These are phyloP conservation scores for Lentinula novae-zelandiae DNA, from an alignment of 1,284 basidiomycete species.

Conservation along the genomic window DNA sequence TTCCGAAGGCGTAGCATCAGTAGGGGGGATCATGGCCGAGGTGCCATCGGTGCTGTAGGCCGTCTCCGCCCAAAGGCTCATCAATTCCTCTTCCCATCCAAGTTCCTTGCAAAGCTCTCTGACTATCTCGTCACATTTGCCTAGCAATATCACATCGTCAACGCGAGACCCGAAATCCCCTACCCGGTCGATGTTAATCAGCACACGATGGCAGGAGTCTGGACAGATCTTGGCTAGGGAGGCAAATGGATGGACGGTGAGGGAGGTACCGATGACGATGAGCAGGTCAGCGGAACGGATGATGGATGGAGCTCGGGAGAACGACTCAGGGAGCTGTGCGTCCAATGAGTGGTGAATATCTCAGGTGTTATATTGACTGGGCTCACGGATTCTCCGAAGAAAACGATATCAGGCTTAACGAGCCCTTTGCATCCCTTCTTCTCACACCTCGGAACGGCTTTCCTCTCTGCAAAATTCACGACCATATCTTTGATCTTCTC, in stretches of 20 bases:
- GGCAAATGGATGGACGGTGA: constrained; percentile 79
- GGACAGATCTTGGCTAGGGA: constrained; percentile 52
- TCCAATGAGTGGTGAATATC: constrained; percentile 1
- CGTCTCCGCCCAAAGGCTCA: constrained; percentile 54
- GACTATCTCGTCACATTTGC: constrained; percentile 67
- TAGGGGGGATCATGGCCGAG: constrained; percentile 1
- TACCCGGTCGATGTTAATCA: constrained; percentile 68
- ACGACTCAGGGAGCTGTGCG: constrained; percentile 39
- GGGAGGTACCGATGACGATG: constrained; percentile 90
- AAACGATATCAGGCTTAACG: constrained; percentile 93
- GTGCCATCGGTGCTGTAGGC: constrained; percentile 14
- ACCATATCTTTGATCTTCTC: constrained; percentile 59
- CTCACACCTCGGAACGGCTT: constrained; percentile 63
- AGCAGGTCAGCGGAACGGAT: constrained; percentile 74
- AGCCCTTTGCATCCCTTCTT: constrained; percentile 54
- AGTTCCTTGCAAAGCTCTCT: constrained; percentile 54
- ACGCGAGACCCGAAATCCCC: constrained; percentile 52
- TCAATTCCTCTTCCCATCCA: constrained; percentile 69
- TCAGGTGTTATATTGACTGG: neutral
- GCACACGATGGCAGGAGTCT: constrained; percentile 55
- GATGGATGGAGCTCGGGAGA: constrained; percentile 43
- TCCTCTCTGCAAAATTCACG: constrained; percentile 27
- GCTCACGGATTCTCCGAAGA: constrained; percentile 82
- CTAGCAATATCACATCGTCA: constrained; percentile 61
- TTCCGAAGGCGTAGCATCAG: neutral